Percentiles rank a stretch among this genome's conserved stretches.
Evolutionary conservation across 495 filamentous ascomycete genomes (phyloP).

Genomic region (Hypoxylon lienhwacheense): DNA sequence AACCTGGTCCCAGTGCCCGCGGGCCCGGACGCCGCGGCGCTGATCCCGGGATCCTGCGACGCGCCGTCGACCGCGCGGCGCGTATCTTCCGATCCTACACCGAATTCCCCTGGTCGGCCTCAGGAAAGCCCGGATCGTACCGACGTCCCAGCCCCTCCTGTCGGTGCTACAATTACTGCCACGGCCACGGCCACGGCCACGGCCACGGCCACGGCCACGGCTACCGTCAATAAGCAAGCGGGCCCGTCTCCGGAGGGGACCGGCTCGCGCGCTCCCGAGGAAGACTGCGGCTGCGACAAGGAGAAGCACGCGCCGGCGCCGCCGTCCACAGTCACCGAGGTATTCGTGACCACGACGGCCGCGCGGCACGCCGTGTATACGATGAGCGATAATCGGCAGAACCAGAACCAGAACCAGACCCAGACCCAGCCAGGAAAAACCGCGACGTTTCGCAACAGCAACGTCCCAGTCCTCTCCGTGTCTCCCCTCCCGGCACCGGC

Average conservation of each 20-base stretch:
- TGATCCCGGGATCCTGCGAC: conserved; percentile 33
- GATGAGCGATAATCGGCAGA: no score
- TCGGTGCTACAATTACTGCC: conserved; percentile 1
- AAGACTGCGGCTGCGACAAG: conserved; percentile 6
- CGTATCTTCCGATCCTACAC: neutral
- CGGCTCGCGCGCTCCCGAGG: neutral
- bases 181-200: neutral
- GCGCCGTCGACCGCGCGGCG: conserved; percentile 1
- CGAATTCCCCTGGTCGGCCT: neutral
- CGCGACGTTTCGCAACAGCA: conserved; percentile 26
- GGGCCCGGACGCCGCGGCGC: conserved; percentile 31
- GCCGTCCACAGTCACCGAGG: conserved; percentile 11
- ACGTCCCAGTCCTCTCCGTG: neutral
- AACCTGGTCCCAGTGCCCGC: conserved; percentile 34
- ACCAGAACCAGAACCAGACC: no score
- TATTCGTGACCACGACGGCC: conserved; percentile 28
- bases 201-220: neutral
- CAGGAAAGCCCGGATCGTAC: conserved; percentile 1
- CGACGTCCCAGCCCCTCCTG: neutral
- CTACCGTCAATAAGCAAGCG: conserved; percentile 7
- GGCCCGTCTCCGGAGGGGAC: neutral
- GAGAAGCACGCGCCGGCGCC: conserved; percentile 2
- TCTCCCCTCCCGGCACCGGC: neutral
- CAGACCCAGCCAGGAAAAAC: no score
- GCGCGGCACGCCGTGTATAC: conserved; percentile 23